Conservation (phyloP, 129 eudicot genomes). For the Calendula officinalis region DNA sequence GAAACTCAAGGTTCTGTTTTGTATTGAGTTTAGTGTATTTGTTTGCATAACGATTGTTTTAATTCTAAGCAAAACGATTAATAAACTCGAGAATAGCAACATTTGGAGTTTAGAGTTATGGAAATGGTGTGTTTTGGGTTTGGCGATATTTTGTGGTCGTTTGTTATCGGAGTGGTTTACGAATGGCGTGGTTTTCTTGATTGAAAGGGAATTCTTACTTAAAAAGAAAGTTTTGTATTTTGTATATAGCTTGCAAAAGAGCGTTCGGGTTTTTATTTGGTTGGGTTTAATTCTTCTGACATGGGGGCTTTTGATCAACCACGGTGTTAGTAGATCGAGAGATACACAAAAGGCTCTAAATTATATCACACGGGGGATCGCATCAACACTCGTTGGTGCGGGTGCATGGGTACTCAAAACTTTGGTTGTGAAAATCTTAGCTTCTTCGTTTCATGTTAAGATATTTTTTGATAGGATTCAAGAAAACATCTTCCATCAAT, state of each 20-base stretch:
- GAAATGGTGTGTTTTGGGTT: conserved; percentile 73
- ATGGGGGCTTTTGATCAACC: conserved; percentile 69
- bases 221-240: conserved; percentile 78
- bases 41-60: conserved; percentile 37
- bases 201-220: conserved; percentile 58
- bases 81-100: conserved; percentile 8
- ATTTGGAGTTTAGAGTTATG: conserved; percentile 55
- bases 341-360: conserved; percentile 42
- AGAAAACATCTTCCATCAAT: conserved; percentile 78
- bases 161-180: conserved; percentile 64
- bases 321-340: conserved; percentile 46
- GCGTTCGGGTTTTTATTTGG: conserved; percentile 74
- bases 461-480: conserved; percentile 83
- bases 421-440: conserved; percentile 52
- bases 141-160: conserved; percentile 71
- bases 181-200: conserved; percentile 48
- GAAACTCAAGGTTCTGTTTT: conserved; percentile 39
- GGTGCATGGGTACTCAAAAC: conserved; percentile 72
- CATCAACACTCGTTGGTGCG: conserved; percentile 64
- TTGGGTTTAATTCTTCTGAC: conserved; percentile 66
- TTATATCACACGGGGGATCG: conserved; percentile 67
- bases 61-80: conserved; percentile 43
- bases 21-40: conserved; percentile 45
- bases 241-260: conserved; percentile 54
- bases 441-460: conserved; percentile 63